Evolutionary conservation across 2,329 filamentous ascomycete species (phyloP), one percentile per base, ranked within the genome.

Genomic region (Venturia oleaginea): DNA sequence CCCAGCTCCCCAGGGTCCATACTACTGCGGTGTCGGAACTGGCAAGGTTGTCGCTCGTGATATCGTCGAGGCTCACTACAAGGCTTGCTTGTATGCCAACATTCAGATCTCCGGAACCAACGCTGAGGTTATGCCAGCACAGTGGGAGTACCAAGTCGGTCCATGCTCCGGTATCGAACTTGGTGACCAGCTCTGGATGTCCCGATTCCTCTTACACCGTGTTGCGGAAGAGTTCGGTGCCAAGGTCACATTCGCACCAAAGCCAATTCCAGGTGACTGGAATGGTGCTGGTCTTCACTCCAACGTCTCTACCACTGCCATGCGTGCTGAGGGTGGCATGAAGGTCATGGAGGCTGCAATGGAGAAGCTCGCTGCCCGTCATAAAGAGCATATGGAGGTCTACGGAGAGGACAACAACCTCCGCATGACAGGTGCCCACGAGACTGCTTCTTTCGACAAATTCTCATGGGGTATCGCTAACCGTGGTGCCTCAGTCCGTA

Each of bases 41-140:
- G 92, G 92, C 81, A 95, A 94, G 84, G 94, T 97, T 73, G 94
- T 95, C 80, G 93, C 92, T 87, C 89, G 93, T 82, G 93, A 99
- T 76, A 93, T 99, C 68, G 92, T 99, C 70, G 93, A 97, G 82
- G 88, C 90, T 69, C 91, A 96, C 82, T 92, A 91, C 87, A 91
- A 91, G 80, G 88, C 88, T 69, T 96, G 86, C 83, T 76, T 97
- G 78, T 96, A 91, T 77, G 86, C 93, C 67, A 88, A 89, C 66
- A 84, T 99, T 79, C 87, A 92, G 77, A 97, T 99, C 79, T 96
- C 92, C 32, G 94, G 94, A 74, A 97, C 94, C 81, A 99, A 99
- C 79, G 94, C 94, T 69, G 94, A 99, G 84, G 94, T 99, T 74
- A 96, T 97, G 90, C 90, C 92, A 68, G 92, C 90, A 67, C 93